Evolutionary conservation across 2,329 filamentous ascomycete species (phyloP).

Genomic region (Bipolaris oryzae): DNA sequence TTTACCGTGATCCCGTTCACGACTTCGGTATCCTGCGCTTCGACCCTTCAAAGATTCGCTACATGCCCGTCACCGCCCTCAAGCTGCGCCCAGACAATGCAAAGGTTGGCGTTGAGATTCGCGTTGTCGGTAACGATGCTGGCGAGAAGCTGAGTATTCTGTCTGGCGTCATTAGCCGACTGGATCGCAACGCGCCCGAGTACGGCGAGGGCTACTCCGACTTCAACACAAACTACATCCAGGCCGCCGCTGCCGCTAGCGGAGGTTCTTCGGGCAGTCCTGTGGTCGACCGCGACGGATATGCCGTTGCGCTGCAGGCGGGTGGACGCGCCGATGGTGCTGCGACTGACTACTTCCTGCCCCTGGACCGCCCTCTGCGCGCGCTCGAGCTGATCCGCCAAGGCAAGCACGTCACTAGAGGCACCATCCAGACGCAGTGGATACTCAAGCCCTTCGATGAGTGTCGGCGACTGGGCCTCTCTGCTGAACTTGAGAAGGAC

Average conservation of each 20-base stretch:
- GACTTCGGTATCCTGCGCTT: conserved; percentile 98
- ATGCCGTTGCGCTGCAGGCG: conserved; percentile 89
- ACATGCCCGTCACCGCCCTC: conserved; percentile 87
- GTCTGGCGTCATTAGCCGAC: conserved; percentile 92
- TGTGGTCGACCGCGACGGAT: conserved; percentile 93
- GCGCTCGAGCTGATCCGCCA: conserved; percentile 85
- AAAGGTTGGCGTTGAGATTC: conserved; percentile 87
- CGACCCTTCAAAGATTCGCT: conserved; percentile 93
- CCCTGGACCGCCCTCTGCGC: conserved; percentile 85
- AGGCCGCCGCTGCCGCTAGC: conserved; percentile 94
- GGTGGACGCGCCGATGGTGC: conserved; percentile 93
- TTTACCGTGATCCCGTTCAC: conserved; percentile 97
- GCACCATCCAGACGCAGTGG: conserved; percentile 98
- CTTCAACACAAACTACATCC: conserved; percentile 96
- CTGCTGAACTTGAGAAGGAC: conserved; percentile 82
- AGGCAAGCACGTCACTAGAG: conserved; percentile 76
- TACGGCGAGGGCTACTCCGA: conserved; percentile 96
- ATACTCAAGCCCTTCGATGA: conserved; percentile 97
- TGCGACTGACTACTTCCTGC: conserved; percentile 96
- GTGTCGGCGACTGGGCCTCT: conserved; percentile 85
- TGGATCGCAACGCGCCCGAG: conserved; percentile 95
- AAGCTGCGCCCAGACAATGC: conserved; percentile 84
- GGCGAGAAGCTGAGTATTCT: conserved; percentile 98
- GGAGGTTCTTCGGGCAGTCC: conserved; percentile 98
- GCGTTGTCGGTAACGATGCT: conserved; percentile 97